Evolutionary conservation across 768 basidiomycete genomes (phyloP).

Genomic region (Xerocomellus chrysenteron): DNA sequence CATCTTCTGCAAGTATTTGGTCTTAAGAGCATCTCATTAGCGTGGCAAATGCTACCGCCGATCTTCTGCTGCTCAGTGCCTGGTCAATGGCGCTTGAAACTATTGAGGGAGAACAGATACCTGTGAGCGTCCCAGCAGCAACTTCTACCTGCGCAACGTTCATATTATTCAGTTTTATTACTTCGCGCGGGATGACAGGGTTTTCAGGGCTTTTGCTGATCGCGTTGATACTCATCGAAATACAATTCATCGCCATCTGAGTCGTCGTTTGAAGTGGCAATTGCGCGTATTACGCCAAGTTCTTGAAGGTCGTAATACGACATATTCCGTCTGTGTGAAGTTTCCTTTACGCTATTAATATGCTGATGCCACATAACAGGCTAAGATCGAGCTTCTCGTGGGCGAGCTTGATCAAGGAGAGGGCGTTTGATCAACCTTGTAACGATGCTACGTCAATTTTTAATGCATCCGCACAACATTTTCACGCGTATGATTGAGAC

Average conservation of each 20-base stretch:
- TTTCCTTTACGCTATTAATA: background rate
- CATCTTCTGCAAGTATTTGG: background rate
- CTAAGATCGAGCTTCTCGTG: conserved; percentile 62
- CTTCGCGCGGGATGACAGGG: conserved; percentile 91
- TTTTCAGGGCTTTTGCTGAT: conserved; percentile 66
- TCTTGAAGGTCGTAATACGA: conserved; percentile 64
- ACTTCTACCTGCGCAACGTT: background rate
- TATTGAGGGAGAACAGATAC: conserved; percentile 64
- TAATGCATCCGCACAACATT: background rate
- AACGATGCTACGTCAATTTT: background rate
- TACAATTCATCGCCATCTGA: conserved; percentile 48
- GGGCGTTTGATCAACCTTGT: conserved; percentile 38
- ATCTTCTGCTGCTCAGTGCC: conserved; percentile 77
- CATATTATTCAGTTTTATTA: conserved; percentile 58
- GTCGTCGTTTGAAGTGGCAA: conserved; percentile 68
- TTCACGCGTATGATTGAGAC: background rate
- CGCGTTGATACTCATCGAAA: conserved; percentile 38
- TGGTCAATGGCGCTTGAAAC: conserved; percentile 68
- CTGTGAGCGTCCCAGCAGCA: conserved; percentile 46
- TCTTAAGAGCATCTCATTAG: conserved; percentile 36
- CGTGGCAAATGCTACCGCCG: conserved; percentile 86
- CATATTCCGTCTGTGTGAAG: conserved; percentile 55
- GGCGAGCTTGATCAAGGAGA: conserved; percentile 65
- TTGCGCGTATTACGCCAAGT: conserved; percentile 59
- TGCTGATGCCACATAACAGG: conserved; percentile 34